These are phyloP conservation scores for Penicillium maclennaniae DNA, from an alignment of 495 filamentous ascomycete genomes.

Conservation along the genomic window DNA sequence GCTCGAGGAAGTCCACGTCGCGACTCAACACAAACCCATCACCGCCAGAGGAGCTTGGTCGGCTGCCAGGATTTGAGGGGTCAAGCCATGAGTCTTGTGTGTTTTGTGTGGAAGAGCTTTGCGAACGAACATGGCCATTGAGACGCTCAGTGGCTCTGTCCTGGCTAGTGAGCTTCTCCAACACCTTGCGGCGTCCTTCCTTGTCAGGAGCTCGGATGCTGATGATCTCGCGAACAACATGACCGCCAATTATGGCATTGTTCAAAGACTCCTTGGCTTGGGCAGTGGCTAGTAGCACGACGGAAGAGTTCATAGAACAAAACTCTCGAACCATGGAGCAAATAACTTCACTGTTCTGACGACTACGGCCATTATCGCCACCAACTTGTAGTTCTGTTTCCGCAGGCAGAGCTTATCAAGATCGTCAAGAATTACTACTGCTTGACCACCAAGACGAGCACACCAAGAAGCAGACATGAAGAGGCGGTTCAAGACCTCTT, in stretches of 20 bases:
- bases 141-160: constrained; percentile 37
- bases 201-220: constrained; percentile 85
- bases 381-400: constrained; percentile 92
- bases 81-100: constrained; percentile 69
- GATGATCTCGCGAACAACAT: constrained; percentile 80
- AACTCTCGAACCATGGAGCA: constrained; percentile 79
- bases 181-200: constrained; percentile 74
- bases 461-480: constrained; percentile 91
- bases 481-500: constrained; percentile 75
- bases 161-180: constrained; percentile 60
- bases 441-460: constrained; percentile 73
- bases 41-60: constrained; percentile 43
- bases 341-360: constrained; percentile 86
- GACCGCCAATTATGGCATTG: constrained; percentile 72
- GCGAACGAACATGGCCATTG: constrained; percentile 37
- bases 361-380: constrained; percentile 83
- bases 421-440: constrained; percentile 86
- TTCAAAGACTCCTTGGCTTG: constrained; percentile 87
- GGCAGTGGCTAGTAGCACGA: constrained; percentile 86
- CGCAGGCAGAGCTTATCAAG: constrained; percentile 82
- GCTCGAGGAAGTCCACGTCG: constrained; percentile 85
- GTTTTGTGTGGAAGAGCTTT: constrained; percentile 43
- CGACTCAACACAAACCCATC: constrained; percentile 66
- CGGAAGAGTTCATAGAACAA: constrained; percentile 67
- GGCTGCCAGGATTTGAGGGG: constrained; percentile 48